phyloP scores from a whole-genome alignment of 2,329 filamentous ascomycete genomes.

The Aquanectria penicillioides region DNA sequence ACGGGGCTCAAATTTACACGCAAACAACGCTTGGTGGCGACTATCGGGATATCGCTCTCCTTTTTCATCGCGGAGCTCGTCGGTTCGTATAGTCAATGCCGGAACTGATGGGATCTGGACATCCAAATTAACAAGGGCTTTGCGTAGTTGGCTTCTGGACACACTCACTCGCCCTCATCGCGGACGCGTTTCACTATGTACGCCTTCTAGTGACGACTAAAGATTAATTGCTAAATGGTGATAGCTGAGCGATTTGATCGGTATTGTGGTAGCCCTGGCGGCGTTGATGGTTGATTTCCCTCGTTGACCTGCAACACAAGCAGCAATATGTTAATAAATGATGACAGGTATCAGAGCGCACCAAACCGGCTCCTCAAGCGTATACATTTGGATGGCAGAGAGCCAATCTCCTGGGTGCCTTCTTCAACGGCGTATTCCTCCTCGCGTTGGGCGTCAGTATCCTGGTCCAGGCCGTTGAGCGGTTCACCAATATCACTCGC shows the following conservation, averaged over 20 bases:
- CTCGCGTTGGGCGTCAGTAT: conserved; percentile 78
- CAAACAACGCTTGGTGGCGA: conserved; percentile 58
- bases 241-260: conserved; percentile 76
- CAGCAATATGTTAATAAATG: conserved; percentile 2
- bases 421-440: conserved; percentile 83
- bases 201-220: conserved; percentile 31
- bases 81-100: conserved; percentile 46
- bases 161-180: conserved; percentile 75
- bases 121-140: conserved; percentile 3
- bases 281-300: conserved; percentile 72
- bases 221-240: conserved; percentile 20
- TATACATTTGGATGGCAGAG: conserved; percentile 79
- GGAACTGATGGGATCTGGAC: neutral
- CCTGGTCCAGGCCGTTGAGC: conserved; percentile 76
- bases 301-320: neutral
- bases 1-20: conserved; percentile 34
- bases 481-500: conserved; percentile 70
- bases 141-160: conserved; percentile 73
- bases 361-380: conserved; percentile 59
- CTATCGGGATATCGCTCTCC: conserved; percentile 59
- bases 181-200: conserved; percentile 84
- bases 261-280: conserved; percentile 72
- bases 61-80: conserved; percentile 64
- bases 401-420: conserved; percentile 77
- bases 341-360: conserved; percentile 64